A percentile compares a stretch with the other conserved stretches of the same genome.
Evolutionary conservation across 2,329 filamentous ascomycete species (phyloP).

Genomic region (Penicillium nordicum): DNA sequence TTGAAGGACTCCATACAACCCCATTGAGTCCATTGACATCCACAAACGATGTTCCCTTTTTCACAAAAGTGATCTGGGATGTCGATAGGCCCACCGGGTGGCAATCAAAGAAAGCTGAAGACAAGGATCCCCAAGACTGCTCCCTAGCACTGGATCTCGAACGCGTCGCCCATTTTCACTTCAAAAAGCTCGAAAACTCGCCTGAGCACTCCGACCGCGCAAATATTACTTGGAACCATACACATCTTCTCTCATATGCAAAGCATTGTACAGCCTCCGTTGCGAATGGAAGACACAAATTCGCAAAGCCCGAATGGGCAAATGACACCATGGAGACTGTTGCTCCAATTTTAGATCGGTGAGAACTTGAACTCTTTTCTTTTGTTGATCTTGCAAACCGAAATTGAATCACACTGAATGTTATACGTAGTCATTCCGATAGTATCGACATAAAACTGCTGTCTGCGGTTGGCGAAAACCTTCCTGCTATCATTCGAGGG

Average conservation of each 20-base stretch:
- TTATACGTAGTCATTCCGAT: slow-evolving; percentile 1
- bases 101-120: not conserved
- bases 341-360: slow-evolving; percentile 12
- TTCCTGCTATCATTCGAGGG: slow-evolving; percentile 35
- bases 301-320: slow-evolving; percentile 11
- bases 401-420: not conserved
- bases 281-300: slow-evolving; percentile 8
- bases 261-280: slow-evolving; percentile 11
- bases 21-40: slow-evolving; percentile 16
- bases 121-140: not conserved
- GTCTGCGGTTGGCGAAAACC: slow-evolving; percentile 29
- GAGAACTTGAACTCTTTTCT: not conserved
- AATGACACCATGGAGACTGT: slow-evolving; percentile 11
- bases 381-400: no score
- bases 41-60: slow-evolving; percentile 18
- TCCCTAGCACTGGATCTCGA: slow-evolving; percentile 12
- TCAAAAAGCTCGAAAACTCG: slow-evolving; percentile 7
- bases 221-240: slow-evolving; percentile 6
- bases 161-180: slow-evolving; percentile 19
- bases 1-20: slow-evolving; percentile 23
- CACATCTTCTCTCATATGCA: slow-evolving; percentile 15
- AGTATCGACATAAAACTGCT: slow-evolving; percentile 13
- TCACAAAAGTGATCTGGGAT: slow-evolving; percentile 19
- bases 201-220: not conserved
- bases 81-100: slow-evolving; percentile 12